Evolutionary conservation across 1,284 basidiomycete genomes (phyloP).

Genomic region (Cutaneotrichosporon dermatis): DNA sequence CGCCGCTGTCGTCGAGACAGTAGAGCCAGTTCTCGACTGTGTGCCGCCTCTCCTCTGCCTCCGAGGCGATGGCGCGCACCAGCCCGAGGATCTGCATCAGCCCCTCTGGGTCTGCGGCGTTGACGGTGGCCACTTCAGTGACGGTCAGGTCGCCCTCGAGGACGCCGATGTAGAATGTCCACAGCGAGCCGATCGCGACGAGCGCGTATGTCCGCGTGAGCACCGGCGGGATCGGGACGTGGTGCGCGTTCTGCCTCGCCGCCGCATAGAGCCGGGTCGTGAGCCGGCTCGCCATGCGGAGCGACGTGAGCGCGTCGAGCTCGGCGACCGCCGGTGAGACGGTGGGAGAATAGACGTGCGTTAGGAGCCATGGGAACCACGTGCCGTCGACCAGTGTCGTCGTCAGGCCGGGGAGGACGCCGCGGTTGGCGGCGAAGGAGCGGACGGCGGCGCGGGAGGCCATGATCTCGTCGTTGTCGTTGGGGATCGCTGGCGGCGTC

Average conservation of each 20-base stretch:
- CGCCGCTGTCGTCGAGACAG: not conserved
- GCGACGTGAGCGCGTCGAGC: not conserved
- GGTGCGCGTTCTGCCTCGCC: not conserved
- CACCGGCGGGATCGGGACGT: not conserved
- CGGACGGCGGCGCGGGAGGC: not conserved
- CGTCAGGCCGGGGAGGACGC: not conserved
- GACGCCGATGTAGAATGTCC: not conserved
- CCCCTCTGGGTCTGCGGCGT: not conserved
- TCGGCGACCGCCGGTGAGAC: not conserved
- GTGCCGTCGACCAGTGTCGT: not conserved
- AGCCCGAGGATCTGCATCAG: not conserved
- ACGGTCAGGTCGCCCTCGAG: not conserved
- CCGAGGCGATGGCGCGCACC: not conserved
- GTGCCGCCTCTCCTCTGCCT: not conserved
- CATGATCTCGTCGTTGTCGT: not conserved
- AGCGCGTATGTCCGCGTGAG: not conserved
- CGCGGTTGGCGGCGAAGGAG: not conserved
- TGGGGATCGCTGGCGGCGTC: not conserved
- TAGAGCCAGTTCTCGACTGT: not conserved
- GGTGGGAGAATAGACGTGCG: not conserved
- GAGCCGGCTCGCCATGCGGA: not conserved
- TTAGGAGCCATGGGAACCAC: not conserved
- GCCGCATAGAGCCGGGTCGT: not conserved
- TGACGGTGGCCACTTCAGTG: not conserved
- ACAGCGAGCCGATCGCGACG: not conserved